Base-by-base conservation (phyloP, 371 early-diverging fungal species). In the Actinomortierella ambigua region DNA sequence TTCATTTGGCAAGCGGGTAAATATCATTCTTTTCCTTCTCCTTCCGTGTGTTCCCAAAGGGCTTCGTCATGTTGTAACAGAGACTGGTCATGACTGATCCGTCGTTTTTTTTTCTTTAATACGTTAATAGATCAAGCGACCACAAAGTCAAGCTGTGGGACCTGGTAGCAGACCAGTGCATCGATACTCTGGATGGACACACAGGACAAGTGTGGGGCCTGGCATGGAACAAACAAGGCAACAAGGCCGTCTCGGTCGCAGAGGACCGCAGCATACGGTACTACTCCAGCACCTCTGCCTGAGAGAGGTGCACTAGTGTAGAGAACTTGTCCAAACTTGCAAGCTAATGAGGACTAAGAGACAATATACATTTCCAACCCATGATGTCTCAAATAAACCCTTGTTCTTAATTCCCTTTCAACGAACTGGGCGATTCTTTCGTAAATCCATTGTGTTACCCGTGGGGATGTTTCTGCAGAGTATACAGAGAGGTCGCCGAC, bases 121-220 rank as follows among this genome's bases (percentile, higher is more conserved):
- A 1, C 23, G 11, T 50, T 42, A 2, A 43, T 39, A 73, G 75
- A 41, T 76, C 82, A 22, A 88, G 88, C 55, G 94, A 94, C 67
- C 87, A 88, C 57, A 84, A 85, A 53, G 85, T 92, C 55, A 94
- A 92, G 73, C 78, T 94, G 17, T 94, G 94, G 94, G 92, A 92
- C 78, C 62, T 90, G 44, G 83, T 83, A 40, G 80, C 83, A 39
- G 79, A 88, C 53, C 86, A 89, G 41, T 90, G 92, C 61, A 68
- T 92, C 27, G 93, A 93, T 65, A 93, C 92, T 18, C 89, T 92
- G 64, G 92, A 92, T 63, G 82, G 83, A 0, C 93, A 92, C 59
- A 81, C 81, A 11, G 93, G 91, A 59, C 93, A 91, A 79, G 87
- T 91, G 17, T 92, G 90, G 89, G 87, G 90, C 15, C 79, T 93